Evolutionary conservation across 108 stramenopile genomes (phyloP).

Genomic region (Schizochytrium sp.): DNA sequence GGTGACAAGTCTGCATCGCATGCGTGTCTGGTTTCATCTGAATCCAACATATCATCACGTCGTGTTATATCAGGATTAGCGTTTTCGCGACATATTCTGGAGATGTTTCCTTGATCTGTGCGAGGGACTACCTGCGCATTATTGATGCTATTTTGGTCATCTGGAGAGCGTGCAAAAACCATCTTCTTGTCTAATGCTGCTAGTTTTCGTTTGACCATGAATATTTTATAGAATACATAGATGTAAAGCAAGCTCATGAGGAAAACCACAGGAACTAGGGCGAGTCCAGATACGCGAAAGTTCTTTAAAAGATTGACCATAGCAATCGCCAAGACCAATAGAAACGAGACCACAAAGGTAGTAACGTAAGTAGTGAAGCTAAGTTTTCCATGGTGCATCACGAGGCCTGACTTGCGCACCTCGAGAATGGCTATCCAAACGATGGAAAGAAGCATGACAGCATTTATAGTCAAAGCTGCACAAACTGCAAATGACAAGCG

Average conservation of each 20-base stretch:
- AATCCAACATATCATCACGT: neutral
- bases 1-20: neutral
- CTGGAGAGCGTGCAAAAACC: neutral
- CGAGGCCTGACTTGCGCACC: slow-evolving; percentile 41
- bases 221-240: neutral
- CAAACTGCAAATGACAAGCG: neutral
- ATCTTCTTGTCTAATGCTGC: neutral
- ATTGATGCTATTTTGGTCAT: neutral
- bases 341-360: neutral
- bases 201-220: neutral
- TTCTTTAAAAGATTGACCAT: neutral
- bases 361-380: neutral
- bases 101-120: neutral
- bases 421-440: slow-evolving; percentile 11
- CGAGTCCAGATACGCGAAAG: neutral
- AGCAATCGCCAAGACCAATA: neutral
- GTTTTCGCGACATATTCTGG: neutral
- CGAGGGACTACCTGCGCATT: neutral
- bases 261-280: neutral
- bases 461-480: neutral
- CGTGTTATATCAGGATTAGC: neutral
- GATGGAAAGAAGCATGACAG: neutral
- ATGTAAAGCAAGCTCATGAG: neutral
- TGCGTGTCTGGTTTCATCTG: neutral
- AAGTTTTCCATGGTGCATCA: neutral